A percentile compares a stretch with the other conserved stretches of the same genome.
phyloP scores from a whole-genome alignment of 768 basidiomycete genomes.

The Panus rudis region DNA sequence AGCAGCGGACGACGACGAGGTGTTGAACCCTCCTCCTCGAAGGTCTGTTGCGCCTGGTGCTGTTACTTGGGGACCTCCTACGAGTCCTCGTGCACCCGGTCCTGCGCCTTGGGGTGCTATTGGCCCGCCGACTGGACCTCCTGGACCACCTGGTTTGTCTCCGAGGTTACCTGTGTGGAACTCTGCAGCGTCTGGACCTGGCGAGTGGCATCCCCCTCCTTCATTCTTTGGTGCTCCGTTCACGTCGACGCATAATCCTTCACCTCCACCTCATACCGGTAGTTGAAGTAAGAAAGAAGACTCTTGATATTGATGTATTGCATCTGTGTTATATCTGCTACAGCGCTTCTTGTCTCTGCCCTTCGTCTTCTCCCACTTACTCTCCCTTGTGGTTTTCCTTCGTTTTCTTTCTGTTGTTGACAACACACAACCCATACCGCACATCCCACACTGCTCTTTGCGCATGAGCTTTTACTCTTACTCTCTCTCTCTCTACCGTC shows the following conservation, averaged over 20 bases:
- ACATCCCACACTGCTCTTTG: too few relatives aligned
- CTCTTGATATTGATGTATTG: too few relatives aligned
- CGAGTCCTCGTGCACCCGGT: conserved; percentile 34
- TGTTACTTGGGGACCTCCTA: conserved; percentile 42
- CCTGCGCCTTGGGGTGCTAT: conserved; percentile 38
- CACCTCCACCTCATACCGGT: conserved; percentile 38
- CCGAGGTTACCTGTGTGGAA: conserved; percentile 22
- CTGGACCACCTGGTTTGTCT: conserved; percentile 27
- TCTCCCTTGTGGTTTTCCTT: too few relatives aligned
- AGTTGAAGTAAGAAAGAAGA: too few relatives aligned
- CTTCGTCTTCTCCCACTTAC: conserved; percentile 7
- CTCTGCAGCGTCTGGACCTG: conserved; percentile 15
- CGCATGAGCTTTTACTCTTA: too few relatives aligned
- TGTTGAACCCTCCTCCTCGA: conserved; percentile 47
- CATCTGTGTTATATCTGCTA: too few relatives aligned
- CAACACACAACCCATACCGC: too few relatives aligned
- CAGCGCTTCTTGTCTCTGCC: too few relatives aligned
- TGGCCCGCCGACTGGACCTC: conserved; percentile 18
- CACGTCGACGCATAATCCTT: conserved; percentile 40
- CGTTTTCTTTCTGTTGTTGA: too few relatives aligned
- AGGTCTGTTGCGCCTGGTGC: conserved; percentile 27
- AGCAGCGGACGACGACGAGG: conserved; percentile 75
- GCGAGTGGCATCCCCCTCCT: conserved; percentile 45
- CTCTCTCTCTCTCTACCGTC: conserved; percentile 12
- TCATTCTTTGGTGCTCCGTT: conserved; percentile 44